Conservation (phyloP, 768 basidiomycete species). For the Baorangia bicolor region DNA sequence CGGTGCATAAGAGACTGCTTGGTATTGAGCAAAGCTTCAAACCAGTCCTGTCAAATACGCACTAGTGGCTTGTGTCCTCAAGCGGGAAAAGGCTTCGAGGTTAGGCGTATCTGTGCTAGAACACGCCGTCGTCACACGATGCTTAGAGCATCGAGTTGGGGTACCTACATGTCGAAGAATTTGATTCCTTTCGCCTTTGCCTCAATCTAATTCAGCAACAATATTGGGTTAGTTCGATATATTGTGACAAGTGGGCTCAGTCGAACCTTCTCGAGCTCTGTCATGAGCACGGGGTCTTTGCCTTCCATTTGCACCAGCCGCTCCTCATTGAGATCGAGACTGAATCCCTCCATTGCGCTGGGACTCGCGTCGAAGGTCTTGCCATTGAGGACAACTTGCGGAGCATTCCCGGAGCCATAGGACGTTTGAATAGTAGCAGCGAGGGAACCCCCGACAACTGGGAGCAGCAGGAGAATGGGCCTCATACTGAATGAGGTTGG, state of each 20-base stretch:
- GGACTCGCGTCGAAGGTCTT: conserved; percentile 24
- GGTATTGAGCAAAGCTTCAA: not conserved
- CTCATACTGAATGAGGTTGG: conserved; percentile 6
- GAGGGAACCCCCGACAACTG: conserved; percentile 19
- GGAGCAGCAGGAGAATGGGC: conserved; percentile 16
- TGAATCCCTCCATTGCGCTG: conserved; percentile 46
- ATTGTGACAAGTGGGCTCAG: no score
- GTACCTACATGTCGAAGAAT: conserved; percentile 82
- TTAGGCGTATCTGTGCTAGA: conserved; percentile 73
- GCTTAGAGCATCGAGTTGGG: not conserved
- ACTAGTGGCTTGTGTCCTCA: conserved; percentile 41
- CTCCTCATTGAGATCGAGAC: conserved; percentile 67
- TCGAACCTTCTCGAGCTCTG: conserved; percentile 84
- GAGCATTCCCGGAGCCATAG: conserved; percentile 1
- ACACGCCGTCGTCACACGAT: conserved; percentile 2
- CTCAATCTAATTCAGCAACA: conserved; percentile 50
- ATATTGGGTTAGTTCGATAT: not conserved
- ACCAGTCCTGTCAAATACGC: conserved; percentile 15
- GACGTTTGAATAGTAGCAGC: conserved; percentile 17
- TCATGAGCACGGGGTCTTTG: conserved; percentile 71
- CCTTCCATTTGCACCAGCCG: conserved; percentile 78
- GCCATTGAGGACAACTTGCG: conserved; percentile 29
- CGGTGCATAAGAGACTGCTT: conserved; percentile 52
- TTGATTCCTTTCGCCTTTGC: conserved; percentile 74
- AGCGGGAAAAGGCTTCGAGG: conserved; percentile 44